A percentile compares a stretch with the other conserved stretches of the same genome.
Evolutionary conservation across 2,329 filamentous ascomycete genomes (phyloP).

Genomic region (Epichloe aotearoae): DNA sequence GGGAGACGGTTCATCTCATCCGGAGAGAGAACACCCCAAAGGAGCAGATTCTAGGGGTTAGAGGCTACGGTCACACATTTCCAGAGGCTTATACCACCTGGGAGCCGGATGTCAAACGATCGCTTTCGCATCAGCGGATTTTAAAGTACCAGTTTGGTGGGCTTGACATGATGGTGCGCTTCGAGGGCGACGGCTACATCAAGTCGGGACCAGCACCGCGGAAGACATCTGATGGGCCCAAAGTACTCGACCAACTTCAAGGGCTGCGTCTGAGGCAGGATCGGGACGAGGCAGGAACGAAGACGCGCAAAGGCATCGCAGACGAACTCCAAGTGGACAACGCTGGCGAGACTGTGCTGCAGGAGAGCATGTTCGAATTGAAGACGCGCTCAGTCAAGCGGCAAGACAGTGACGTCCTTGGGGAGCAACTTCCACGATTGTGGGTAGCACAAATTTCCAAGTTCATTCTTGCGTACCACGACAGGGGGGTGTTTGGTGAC

Average conservation of each 20-base stretch:
- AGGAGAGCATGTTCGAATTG: constrained; percentile 26
- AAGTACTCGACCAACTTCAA: too few relatives aligned
- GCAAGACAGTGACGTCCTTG: constrained; percentile 16
- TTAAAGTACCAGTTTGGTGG: constrained; percentile 3
- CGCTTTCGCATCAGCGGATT: constrained; percentile 44
- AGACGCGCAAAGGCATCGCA: background rate
- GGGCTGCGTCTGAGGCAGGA: too few relatives aligned
- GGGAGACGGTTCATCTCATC: constrained; percentile 43
- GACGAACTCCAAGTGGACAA: background rate
- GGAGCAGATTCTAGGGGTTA: constrained; percentile 40
- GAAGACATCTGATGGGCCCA: background rate
- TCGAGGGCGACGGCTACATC: constrained; percentile 17
- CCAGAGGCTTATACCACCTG: constrained; percentile 54
- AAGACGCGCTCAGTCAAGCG: constrained; percentile 26
- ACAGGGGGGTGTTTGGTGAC: constrained; percentile 19
- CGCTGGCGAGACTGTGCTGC: constrained; percentile 15
- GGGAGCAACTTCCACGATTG: constrained; percentile 26
- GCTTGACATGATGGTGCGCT: constrained; percentile 15
- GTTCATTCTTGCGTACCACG: constrained; percentile 29
- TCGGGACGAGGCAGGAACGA: background rate
- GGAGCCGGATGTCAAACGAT: constrained; percentile 38
- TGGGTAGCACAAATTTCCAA: constrained; percentile 27
- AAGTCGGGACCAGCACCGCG: background rate
- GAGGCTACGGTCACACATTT: constrained; percentile 53
- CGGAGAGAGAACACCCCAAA: constrained; percentile 47